phyloP scores from a whole-genome alignment of 306 rosid species.

The Rosa lucieae region DNA sequence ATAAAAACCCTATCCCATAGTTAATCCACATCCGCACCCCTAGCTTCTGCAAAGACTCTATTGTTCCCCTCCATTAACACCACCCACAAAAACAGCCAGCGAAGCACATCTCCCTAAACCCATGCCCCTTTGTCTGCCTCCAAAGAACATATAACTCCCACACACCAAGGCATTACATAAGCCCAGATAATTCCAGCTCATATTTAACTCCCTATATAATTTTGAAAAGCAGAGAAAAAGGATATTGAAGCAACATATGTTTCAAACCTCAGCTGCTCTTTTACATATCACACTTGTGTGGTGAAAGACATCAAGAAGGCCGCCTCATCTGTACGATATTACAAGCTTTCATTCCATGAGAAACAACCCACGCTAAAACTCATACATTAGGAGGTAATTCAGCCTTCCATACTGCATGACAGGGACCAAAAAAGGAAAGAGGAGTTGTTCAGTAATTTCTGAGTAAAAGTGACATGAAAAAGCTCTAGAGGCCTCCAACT shows the following conservation, averaged over 20 bases:
- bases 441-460: background rate
- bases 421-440: background rate
- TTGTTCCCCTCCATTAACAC: background rate
- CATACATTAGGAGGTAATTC: background rate
- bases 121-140: background rate
- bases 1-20: background rate
- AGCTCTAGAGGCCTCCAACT: background rate
- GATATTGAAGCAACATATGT: background rate
- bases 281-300: background rate
- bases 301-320: background rate
- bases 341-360: background rate
- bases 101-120: background rate
- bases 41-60: background rate
- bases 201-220: background rate
- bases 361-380: background rate
- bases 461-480: background rate
- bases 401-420: background rate
- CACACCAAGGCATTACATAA: background rate
- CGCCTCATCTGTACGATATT: background rate
- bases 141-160: background rate
- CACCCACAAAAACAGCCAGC: background rate
- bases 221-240: background rate
- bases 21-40: background rate
- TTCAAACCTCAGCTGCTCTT: background rate
- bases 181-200: background rate